Conservation (phyloP, 371 early-diverging fungal genomes). For the Fennellomyces sp. region DNA sequence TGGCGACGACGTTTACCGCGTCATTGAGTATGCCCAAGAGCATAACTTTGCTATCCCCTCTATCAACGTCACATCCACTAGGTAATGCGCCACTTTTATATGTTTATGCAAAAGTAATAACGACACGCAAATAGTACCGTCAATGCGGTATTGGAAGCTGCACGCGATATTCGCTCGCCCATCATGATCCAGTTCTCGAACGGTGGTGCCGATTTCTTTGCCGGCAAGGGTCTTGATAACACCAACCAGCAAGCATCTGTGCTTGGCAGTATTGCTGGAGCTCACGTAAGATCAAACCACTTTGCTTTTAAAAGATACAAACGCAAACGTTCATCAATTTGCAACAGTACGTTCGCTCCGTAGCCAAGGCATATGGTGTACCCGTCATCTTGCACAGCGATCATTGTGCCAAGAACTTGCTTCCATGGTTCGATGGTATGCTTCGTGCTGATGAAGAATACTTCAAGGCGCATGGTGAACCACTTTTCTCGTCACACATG, state of each 20-base stretch:
- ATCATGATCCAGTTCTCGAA: slow-evolving; percentile 92
- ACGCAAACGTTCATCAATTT: too few species aligned
- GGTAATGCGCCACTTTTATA: slow-evolving; percentile 16
- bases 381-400: slow-evolving; percentile 90
- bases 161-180: slow-evolving; percentile 86
- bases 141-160: slow-evolving; percentile 91
- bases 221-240: slow-evolving; percentile 90
- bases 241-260: slow-evolving; percentile 85
- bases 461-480: slow-evolving; percentile 87
- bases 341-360: slow-evolving; percentile 73
- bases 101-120: not conserved
- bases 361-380: slow-evolving; percentile 88
- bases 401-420: slow-evolving; percentile 93
- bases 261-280: slow-evolving; percentile 88
- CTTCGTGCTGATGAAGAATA: slow-evolving; percentile 87
- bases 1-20: slow-evolving; percentile 83
- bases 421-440: slow-evolving; percentile 94
- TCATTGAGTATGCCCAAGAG: slow-evolving; percentile 71
- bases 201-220: slow-evolving; percentile 87
- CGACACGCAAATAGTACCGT: slow-evolving; percentile 56
- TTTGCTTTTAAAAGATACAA: not conserved
- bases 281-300: slow-evolving; percentile 48
- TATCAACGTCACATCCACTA: slow-evolving; percentile 89
- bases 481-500: slow-evolving; percentile 96
- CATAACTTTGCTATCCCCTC: slow-evolving; percentile 90